A percentile compares a stretch with the other conserved stretches of the same genome.
phyloP scores from a whole-genome alignment of 2,329 filamentous ascomycete species.

The Aureobasidium vineae region DNA sequence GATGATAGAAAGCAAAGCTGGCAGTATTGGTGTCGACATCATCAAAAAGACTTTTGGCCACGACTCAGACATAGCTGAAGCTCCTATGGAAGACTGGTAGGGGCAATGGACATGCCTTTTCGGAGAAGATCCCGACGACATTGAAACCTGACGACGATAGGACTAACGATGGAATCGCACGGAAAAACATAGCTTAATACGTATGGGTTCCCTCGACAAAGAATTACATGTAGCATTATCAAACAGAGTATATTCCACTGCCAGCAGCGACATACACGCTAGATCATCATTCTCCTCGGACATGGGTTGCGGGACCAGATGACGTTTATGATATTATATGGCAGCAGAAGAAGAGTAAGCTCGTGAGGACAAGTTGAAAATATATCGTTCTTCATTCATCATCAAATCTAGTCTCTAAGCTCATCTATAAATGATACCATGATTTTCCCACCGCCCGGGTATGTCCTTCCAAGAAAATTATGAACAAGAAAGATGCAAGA shows the following conservation, averaged over 20 bases:
- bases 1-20: neutral
- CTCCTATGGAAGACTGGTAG: neutral
- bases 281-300: neutral
- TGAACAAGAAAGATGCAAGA: neutral
- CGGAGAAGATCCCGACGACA: too few relatives aligned
- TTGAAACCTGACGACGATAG: too few relatives aligned
- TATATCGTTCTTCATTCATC: conserved; percentile 12
- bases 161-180: too few relatives aligned
- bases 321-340: neutral
- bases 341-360: neutral
- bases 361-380: neutral
- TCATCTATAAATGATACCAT: neutral
- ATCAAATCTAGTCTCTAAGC: neutral
- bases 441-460: neutral
- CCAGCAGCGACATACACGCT: neutral
- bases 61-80: neutral
- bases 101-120: too few relatives aligned
- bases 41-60: neutral
- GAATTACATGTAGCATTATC: too few relatives aligned
- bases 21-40: neutral
- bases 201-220: too few relatives aligned
- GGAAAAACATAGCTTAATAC: too few relatives aligned
- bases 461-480: neutral
- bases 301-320: too few relatives aligned
- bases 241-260: too few relatives aligned